These are phyloP conservation scores for Smittium culicis DNA, from an alignment of 371 early-diverging fungal species.

Conservation along the genomic window DNA sequence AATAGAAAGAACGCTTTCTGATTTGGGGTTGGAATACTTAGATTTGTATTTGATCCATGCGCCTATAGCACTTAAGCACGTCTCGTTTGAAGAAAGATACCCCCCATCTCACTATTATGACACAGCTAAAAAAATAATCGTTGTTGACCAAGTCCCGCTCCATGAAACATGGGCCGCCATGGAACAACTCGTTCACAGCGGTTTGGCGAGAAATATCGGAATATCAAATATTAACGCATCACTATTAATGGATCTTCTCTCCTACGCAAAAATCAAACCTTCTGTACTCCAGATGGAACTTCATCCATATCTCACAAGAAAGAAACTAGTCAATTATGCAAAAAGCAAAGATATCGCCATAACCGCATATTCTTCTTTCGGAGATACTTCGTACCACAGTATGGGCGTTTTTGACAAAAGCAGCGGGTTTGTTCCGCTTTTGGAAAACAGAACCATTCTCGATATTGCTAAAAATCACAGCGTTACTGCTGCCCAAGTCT, in stretches of 20 bases:
- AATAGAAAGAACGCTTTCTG: constrained; percentile 45
- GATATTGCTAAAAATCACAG: too few species aligned
- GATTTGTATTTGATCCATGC: constrained; percentile 84
- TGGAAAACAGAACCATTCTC: too few species aligned
- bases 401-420: too few species aligned
- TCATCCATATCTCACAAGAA: constrained; percentile 73
- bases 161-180: too few species aligned
- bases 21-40: constrained; percentile 65
- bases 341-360: constrained; percentile 49
- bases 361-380: constrained; percentile 81
- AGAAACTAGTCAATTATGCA: constrained; percentile 53
- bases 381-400: too few species aligned
- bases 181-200: constrained; percentile 46
- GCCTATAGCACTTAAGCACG: constrained; percentile 34
- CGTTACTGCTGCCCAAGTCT: constrained; percentile 55
- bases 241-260: constrained; percentile 50
- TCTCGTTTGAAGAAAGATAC: constrained; percentile 14
- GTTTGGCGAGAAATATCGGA: constrained; percentile 46
- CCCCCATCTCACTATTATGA: too few species aligned
- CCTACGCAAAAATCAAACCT: constrained; percentile 53
- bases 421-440: too few species aligned
- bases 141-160: too few species aligned
- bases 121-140: too few species aligned
- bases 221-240: constrained; percentile 45
- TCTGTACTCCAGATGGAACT: too few species aligned